Conservation (phyloP, 805 yeast genomes). For the Kluyveromyces nonfermentans region DNA sequence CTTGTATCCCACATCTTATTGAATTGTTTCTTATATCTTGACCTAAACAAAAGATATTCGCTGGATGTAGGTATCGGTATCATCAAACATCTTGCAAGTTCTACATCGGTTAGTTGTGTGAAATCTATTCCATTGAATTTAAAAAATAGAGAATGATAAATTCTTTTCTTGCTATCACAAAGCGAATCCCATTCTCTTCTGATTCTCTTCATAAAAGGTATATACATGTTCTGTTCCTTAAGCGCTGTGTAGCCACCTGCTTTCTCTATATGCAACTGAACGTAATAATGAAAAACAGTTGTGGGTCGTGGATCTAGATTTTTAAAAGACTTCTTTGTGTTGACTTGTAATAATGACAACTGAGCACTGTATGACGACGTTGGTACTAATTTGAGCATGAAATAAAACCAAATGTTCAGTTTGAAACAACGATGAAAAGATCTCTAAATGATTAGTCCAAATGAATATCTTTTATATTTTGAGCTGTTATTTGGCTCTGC, state of each 20-base stretch:
- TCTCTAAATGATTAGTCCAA: neutral
- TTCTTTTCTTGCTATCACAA: constrained; percentile 14
- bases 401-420: neutral
- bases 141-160: constrained; percentile 18
- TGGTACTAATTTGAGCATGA: neutral
- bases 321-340: constrained; percentile 12
- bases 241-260: constrained; percentile 5
- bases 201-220: constrained; percentile 11
- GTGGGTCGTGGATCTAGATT: constrained; percentile 11
- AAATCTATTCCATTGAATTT: constrained; percentile 11
- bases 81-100: constrained; percentile 17
- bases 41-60: constrained; percentile 20
- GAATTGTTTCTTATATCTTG: constrained; percentile 14
- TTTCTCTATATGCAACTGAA: constrained; percentile 11
- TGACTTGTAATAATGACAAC: constrained; percentile 9
- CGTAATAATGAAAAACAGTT: constrained; percentile 19
- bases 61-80: constrained; percentile 17
- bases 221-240: constrained; percentile 8
- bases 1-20: constrained; percentile 10
- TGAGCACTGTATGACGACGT: constrained; percentile 6
- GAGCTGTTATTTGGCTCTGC: no score
- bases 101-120: constrained; percentile 10
- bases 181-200: constrained; percentile 19
- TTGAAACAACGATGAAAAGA: no score
- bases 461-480: no score